Percentiles rank a stretch among this genome's conserved stretches.
phyloP scores from a whole-genome alignment of 23 red algal genomes.

The Cyanidioschyzon merolae region DNA sequence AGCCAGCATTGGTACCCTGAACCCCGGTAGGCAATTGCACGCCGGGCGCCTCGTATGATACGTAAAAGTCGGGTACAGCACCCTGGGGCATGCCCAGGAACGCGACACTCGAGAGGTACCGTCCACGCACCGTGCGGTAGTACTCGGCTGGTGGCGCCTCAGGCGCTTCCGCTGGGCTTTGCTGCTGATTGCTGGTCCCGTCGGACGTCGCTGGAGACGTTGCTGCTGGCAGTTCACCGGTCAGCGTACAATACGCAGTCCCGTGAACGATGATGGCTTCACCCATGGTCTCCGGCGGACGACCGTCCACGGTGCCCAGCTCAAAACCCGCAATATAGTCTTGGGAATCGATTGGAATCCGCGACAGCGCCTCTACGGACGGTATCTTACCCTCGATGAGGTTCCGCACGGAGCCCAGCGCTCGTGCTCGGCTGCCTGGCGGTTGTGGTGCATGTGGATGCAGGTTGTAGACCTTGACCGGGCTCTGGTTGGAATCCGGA shows the following conservation, averaged over 20 bases:
- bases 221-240: neutral
- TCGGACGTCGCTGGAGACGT: neutral
- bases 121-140: neutral
- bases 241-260: neutral
- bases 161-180: neutral
- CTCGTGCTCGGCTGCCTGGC: neutral
- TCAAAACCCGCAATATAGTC: slow-evolving; percentile 12
- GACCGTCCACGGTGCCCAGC: slow-evolving; percentile 8
- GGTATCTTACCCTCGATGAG: slow-evolving; percentile 9
- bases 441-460: neutral
- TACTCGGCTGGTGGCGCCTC: neutral
- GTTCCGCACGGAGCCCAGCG: slow-evolving; percentile 5
- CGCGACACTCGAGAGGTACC: neutral
- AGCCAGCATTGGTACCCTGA: neutral
- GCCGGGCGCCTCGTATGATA: neutral
- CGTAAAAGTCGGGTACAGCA: neutral
- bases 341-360: neutral
- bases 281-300: slow-evolving; percentile 8
- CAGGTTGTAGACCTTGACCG: neutral
- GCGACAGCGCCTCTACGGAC: neutral
- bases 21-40: neutral
- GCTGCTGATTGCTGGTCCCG: neutral
- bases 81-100: slow-evolving; percentile 15
- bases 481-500: neutral
- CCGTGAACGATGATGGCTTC: neutral